These are phyloP conservation scores for Pinus tabuliformis DNA, from an alignment of 75 land plant genomes.

Conservation along the genomic window DNA sequence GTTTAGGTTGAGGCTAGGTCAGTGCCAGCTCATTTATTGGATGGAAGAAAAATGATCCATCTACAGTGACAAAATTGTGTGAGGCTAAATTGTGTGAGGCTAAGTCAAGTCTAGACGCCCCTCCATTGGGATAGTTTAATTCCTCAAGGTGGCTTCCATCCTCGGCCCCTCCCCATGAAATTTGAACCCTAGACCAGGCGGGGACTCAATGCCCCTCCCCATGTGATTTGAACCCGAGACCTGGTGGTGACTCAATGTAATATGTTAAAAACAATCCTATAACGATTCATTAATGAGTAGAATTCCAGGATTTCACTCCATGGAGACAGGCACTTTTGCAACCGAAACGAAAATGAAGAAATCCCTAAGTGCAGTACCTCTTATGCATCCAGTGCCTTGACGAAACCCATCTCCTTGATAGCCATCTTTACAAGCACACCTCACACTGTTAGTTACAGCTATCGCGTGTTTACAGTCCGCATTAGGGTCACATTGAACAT, in stretches of 20 bases:
- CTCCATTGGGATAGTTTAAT: too few species aligned
- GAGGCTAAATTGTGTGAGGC: too few species aligned
- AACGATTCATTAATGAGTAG: not conserved
- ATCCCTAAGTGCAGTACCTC: constrained; percentile 15
- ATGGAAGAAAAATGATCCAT: too few species aligned
- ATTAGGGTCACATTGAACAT: not conserved
- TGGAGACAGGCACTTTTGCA: too few species aligned
- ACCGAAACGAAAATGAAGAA: not conserved
- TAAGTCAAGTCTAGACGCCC: too few species aligned
- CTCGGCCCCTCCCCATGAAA: not conserved
- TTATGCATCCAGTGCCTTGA: constrained; percentile 36
- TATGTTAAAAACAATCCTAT: not conserved
- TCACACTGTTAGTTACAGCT: not conserved
- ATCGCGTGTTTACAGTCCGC: not conserved
- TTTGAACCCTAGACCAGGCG: too few species aligned
- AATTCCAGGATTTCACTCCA: not conserved
- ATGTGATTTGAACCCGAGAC: too few species aligned
- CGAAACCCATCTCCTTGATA: constrained; percentile 51
- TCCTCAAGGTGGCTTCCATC: not conserved
- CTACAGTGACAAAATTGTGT: too few species aligned
- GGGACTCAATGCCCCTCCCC: not conserved
- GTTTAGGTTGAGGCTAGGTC: too few species aligned
- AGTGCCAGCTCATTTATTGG: too few species aligned
- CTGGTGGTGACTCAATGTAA: not conserved
- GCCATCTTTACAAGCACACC: constrained; percentile 44